Evolutionary conservation across 345 rosid species (phyloP), one percentile per base, ranked within the genome.

Genomic region (Cardiospermum halicacabum): DNA sequence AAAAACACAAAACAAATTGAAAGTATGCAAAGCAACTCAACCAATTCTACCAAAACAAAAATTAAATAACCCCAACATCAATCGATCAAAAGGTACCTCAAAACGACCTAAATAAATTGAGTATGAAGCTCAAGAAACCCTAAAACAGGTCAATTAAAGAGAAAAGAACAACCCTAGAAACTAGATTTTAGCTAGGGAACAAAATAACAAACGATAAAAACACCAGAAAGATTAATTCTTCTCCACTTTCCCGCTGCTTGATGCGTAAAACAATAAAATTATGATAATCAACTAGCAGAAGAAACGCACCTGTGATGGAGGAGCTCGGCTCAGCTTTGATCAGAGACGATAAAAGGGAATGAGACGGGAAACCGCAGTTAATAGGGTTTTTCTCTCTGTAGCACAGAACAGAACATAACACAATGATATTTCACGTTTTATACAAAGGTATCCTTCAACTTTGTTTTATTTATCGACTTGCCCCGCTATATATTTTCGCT

Each of bases 251-350:
- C 24, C 24, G 9, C 26, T n/a, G n/a, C n/a, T n/a, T n/a, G n/a
- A n/a, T n/a, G n/a, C n/a, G n/a, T n/a, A n/a, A n/a, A n/a, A n/a
- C n/a, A n/a, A n/a, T n/a, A n/a, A n/a, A n/a, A n/a, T n/a, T n/a
- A n/a, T n/a, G n/a, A n/a, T n/a, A n/a, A n/a, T n/a, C n/a, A n/a
- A n/a, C n/a, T n/a, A n/a, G n/a, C n/a, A 22, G 7, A 21, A n/a
- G 39, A n/a, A 39, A 39, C 58, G 19, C 53, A 64, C 68, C 60
- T 40, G 51, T 22, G 24, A 47, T 24, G 48, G 36, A 39, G 26
- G 24, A 53, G 15, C 37, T 37, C 15, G 11, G 50, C 37, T 37
- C 15, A 6, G 50, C 24, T 53, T 25, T 39, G 8, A 53, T 53
- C 18, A 42, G 18, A 53, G 11, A 5, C 45, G 22, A 7, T 16